A percentile compares a stretch with the other conserved stretches of the same genome.
Conservation (phyloP, 108 stramenopile species). For the Nitzschia sp. region DNA sequence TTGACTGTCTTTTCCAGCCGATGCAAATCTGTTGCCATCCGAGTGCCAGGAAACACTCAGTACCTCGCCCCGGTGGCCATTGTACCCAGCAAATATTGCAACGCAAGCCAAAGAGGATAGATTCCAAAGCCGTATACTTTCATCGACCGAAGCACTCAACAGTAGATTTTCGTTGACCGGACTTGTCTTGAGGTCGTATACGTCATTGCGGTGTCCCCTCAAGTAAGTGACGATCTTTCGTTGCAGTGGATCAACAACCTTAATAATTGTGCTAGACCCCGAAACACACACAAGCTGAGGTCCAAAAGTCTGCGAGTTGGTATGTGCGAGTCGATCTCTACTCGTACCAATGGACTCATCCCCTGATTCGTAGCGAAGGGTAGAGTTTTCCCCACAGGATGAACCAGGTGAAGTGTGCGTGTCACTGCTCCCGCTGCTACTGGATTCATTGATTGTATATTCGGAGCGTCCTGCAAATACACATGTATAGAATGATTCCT, state of each 20-base stretch:
- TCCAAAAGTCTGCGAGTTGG: constrained; percentile 18
- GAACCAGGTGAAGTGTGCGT: too few relatives aligned
- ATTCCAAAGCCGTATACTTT: constrained; percentile 85
- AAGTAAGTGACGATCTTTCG: constrained; percentile 41
- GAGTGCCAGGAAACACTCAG: constrained; percentile 75
- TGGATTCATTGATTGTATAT: not conserved
- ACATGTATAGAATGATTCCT: constrained; percentile 64
- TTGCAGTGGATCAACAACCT: constrained; percentile 63
- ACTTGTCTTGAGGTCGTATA: constrained; percentile 63
- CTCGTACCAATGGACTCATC: too few relatives aligned
- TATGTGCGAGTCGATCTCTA: not conserved
- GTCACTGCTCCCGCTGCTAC: not conserved
- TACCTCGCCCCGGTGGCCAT: constrained; percentile 74
- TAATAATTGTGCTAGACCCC: constrained; percentile 56
- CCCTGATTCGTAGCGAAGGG: too few relatives aligned
- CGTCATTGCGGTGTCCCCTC: constrained; percentile 65
- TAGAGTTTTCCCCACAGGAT: too few relatives aligned
- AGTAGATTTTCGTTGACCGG: constrained; percentile 63
- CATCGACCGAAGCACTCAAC: constrained; percentile 67
- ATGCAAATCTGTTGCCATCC: constrained; percentile 61
- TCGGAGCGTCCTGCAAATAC: constrained; percentile 60
- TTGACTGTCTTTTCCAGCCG: constrained; percentile 75
- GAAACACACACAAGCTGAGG: constrained; percentile 67
- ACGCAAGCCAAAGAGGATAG: constrained; percentile 52
- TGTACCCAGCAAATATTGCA: constrained; percentile 79